phyloP scores from a whole-genome alignment of 441 rosid genomes.

The Gossypium davidsonii region DNA sequence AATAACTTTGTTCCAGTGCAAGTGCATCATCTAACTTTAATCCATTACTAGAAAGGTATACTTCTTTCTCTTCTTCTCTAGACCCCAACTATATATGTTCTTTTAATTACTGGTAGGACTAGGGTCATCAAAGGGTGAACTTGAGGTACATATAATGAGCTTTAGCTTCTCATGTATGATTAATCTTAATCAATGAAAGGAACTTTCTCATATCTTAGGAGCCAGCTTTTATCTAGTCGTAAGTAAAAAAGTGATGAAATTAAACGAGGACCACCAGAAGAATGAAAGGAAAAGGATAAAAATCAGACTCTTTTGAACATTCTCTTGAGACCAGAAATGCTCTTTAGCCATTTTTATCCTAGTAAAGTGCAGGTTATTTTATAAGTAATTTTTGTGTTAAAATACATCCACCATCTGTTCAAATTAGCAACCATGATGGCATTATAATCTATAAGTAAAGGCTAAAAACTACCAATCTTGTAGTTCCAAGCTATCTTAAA shows the following conservation, averaged over 20 bases:
- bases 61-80: neutral
- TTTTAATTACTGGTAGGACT: neutral
- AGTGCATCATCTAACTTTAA: no score
- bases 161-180: neutral
- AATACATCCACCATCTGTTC: neutral
- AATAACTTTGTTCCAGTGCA: no score
- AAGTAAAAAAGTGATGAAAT: neutral
- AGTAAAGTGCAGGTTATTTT: neutral
- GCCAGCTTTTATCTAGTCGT: neutral
- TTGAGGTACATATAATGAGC: neutral
- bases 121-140: neutral
- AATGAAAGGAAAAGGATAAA: neutral
- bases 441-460: no score
- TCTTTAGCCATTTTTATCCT: neutral
- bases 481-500: no score
- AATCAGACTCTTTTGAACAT: neutral
- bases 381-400: no score
- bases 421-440: neutral
- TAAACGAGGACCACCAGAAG: neutral
- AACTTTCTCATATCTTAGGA: neutral
- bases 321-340: neutral
- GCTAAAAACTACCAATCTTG: no score
- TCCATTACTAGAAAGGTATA: slow-evolving; percentile 27
- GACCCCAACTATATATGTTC: no score
- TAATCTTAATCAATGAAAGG: neutral